Conservation (phyloP, 2,329 filamentous ascomycete genomes). For the Apiospora hydei region DNA sequence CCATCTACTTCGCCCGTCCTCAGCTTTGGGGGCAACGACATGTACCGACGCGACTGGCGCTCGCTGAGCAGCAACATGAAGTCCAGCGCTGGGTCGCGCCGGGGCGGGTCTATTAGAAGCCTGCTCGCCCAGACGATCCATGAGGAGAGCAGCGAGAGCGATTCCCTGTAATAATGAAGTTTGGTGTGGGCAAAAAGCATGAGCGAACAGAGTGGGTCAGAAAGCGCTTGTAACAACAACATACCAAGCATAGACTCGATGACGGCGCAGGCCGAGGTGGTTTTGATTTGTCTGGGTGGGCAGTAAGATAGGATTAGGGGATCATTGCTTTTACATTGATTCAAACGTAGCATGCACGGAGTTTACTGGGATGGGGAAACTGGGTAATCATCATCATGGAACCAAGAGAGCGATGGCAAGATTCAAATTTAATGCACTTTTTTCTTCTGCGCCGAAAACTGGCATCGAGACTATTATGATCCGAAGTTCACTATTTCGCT, state of each 20-base stretch:
- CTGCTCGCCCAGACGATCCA: constrained; percentile 72
- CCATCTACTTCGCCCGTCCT: neutral
- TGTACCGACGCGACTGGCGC: constrained; percentile 39
- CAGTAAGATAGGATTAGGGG: neutral
- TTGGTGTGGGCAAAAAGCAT: no score
- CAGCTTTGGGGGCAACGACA: constrained; percentile 25
- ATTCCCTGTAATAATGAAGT: constrained; percentile 35
- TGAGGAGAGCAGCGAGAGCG: constrained; percentile 72
- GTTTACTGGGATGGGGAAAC: neutral
- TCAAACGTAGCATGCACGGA: constrained; percentile 5
- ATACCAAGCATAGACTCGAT: neutral
- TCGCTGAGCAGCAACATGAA: constrained; percentile 30
- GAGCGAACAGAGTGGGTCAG: neutral
- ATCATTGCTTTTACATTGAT: neutral
- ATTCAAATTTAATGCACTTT: neutral
- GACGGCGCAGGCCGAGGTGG: neutral
- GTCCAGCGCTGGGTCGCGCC: constrained; percentile 40
- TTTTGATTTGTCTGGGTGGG: neutral
- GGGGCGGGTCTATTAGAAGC: constrained; percentile 51
- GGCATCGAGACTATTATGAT: neutral
- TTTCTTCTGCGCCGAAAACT: neutral
- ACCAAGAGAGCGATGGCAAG: neutral
- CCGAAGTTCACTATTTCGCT: neutral
- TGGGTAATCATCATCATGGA: neutral
- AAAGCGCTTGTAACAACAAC: neutral